These are phyloP conservation scores for Rhizopus microsporus DNA, from an alignment of 371 early-diverging fungal species.

Conservation along the genomic window DNA sequence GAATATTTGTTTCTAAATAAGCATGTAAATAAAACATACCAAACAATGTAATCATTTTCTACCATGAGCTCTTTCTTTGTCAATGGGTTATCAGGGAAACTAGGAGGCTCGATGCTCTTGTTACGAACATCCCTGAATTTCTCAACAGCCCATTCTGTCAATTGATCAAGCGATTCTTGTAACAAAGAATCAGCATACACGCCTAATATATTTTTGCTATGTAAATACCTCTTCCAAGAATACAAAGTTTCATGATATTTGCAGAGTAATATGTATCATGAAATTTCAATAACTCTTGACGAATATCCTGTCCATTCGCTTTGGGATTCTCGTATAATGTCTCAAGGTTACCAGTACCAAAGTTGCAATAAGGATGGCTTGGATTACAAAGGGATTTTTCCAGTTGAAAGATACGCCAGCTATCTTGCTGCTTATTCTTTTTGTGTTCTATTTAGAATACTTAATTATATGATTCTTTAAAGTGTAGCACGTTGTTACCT, in stretches of 20 bases:
- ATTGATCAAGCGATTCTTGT: slow-evolving; percentile 79
- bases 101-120: slow-evolving; percentile 70
- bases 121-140: slow-evolving; percentile 77
- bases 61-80: slow-evolving; percentile 74
- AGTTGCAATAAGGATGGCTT: slow-evolving; percentile 83
- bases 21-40: not conserved
- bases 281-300: slow-evolving; percentile 85
- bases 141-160: slow-evolving; percentile 81
- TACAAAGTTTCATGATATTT: slow-evolving; percentile 93
- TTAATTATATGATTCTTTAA: not conserved
- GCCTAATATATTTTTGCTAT: not conserved
- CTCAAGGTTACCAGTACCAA: slow-evolving; percentile 84
- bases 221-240: slow-evolving; percentile 78
- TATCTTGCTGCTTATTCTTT: slow-evolving; percentile 86
- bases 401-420: slow-evolving; percentile 87
- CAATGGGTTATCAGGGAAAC: slow-evolving; percentile 74
- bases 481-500: slow-evolving; percentile 29
- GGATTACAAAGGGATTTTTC: slow-evolving; percentile 78
- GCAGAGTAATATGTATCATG: slow-evolving; percentile 90
- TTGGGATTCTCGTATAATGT: slow-evolving; percentile 82
- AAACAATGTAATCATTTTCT: slow-evolving; percentile 7
- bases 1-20: slow-evolving; percentile 63
- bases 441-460: slow-evolving; percentile 72
- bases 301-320: slow-evolving; percentile 73
- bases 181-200: not conserved